Evolutionary conservation across 805 yeast genomes (phyloP).

Genomic region (Monosporozyma yasuniensis): DNA sequence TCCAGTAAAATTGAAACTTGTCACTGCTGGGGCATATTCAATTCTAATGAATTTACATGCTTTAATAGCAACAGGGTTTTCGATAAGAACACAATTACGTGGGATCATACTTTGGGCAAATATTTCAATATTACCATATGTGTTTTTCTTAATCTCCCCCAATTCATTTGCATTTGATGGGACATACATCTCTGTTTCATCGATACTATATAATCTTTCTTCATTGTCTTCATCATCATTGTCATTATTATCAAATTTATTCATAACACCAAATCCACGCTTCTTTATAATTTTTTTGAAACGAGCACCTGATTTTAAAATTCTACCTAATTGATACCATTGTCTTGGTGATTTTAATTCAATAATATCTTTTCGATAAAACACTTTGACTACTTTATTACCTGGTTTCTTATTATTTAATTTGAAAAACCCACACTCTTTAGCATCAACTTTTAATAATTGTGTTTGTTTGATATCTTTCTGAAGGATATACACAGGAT

Average conservation of each 20-base stretch:
- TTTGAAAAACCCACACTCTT: conserved; percentile 60
- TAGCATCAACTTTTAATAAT: conserved; percentile 53
- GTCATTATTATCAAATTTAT: conserved; percentile 22
- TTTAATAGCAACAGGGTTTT: conserved; percentile 43
- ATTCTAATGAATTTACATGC: conserved; percentile 67
- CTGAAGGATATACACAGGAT: conserved; percentile 78
- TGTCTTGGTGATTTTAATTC: conserved; percentile 63
- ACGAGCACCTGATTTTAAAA: conserved; percentile 59
- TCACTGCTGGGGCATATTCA: conserved; percentile 82
- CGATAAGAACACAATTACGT: conserved; percentile 56
- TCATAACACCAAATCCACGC: conserved; percentile 12
- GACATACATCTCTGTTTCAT: conserved; percentile 61
- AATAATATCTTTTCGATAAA: conserved; percentile 55
- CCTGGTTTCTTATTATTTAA: conserved; percentile 29
- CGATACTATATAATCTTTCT: conserved; percentile 62
- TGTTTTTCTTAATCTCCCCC: conserved; percentile 66
- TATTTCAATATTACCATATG: conserved; percentile 76
- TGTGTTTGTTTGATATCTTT: conserved; percentile 66
- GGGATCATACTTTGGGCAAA: conserved; percentile 80
- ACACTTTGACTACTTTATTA: conserved; percentile 48
- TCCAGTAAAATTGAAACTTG: conserved; percentile 67
- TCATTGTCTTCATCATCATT: conserved; percentile 48
- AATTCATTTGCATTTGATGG: conserved; percentile 52
- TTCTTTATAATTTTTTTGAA: conserved; percentile 43
- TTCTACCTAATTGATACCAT: conserved; percentile 80